Base-by-base conservation (phyloP, 768 basidiomycete genomes). In the Leccinum ochraceum region DNA sequence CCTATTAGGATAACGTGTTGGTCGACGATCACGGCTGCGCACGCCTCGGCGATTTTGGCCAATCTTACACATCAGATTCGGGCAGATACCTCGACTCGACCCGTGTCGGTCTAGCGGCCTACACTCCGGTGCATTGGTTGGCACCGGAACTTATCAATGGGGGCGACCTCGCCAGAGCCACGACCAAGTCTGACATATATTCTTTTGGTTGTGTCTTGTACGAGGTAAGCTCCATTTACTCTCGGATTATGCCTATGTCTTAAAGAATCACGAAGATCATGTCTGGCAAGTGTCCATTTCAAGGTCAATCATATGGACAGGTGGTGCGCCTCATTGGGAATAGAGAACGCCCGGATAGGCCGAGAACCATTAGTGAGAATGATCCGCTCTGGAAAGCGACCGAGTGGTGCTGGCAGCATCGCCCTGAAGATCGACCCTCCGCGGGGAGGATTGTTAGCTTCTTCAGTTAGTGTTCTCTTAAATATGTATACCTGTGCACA, bases 161-260 rank as follows among this genome's bases (percentile, higher is more conserved):
- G 2, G 65, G 53, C 3, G 66, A 66, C 1, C 6, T 8, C 17
- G 34, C 13, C 54, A 65, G 53, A 46, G 42, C 53, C 28, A 49
- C 65, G 0, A 60, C 54, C 56, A 62, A 61, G 57, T 63, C 64
- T 1, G 74, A 72, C 36, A 59, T 74, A 51, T 72, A 66, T 44
- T 60, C 72, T 22, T 67, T 75, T 30, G 74, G 69, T 9, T 73
- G 68, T 50, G 66, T 71, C 32, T 46, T 72, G 17, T 73, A 74
- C 48, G 69, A 75, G 71, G 73, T 74, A 52, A 56, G 62, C 16
- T 55, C 8, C 20, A 5, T 30, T 37, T 54, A 1, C 14, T 54
- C 49, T 7, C 3, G 16, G 8, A n/a, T 26, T 13, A 7, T 16
- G 14, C 6, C 26, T 46, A 28, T 28, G 32, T 30, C 42, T 64